A percentile compares a stretch with the other conserved stretches of the same genome.
Evolutionary conservation across 2,329 filamentous ascomycete genomes (phyloP).

Genomic region (Ophiostoma piceae): DNA sequence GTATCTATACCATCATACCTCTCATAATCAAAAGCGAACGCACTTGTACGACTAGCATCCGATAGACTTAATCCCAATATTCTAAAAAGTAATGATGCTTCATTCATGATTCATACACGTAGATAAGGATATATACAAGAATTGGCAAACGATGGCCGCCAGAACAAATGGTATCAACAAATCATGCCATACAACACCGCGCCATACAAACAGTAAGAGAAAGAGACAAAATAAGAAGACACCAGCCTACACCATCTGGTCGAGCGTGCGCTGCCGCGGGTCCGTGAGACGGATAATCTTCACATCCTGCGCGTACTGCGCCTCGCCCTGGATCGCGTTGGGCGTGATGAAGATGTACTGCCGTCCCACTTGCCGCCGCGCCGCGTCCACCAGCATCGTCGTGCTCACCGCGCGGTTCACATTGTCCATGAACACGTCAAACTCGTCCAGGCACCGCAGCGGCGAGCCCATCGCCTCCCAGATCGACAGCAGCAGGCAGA

Average conservation of each 20-base stretch:
- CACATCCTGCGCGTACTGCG: constrained; percentile 61
- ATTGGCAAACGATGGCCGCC: not conserved
- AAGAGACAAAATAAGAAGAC: not conserved
- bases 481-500: constrained; percentile 83
- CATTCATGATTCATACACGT: not conserved
- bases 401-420: constrained; percentile 92
- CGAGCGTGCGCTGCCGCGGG: constrained; percentile 51
- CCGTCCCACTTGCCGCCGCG: constrained; percentile 76
- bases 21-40: not conserved
- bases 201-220: not conserved
- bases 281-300: constrained; percentile 68
- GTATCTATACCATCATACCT: not conserved
- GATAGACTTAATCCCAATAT: not conserved
- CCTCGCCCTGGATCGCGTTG: constrained; percentile 66
- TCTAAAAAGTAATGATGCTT: not conserved
- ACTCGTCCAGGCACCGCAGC: constrained; percentile 91
- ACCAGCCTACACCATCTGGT: constrained; percentile 11
- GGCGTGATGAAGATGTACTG: constrained; percentile 97
- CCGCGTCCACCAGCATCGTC: constrained; percentile 81
- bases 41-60: constrained; percentile 8
- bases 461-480: constrained; percentile 99
- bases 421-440: constrained; percentile 98
- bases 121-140: not conserved
- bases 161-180: not conserved
- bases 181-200: not conserved